Percentiles rank a stretch among this genome's conserved stretches.
Conservation (phyloP, 139 green algal genomes). For the Ettlia oleoabundans region DNA sequence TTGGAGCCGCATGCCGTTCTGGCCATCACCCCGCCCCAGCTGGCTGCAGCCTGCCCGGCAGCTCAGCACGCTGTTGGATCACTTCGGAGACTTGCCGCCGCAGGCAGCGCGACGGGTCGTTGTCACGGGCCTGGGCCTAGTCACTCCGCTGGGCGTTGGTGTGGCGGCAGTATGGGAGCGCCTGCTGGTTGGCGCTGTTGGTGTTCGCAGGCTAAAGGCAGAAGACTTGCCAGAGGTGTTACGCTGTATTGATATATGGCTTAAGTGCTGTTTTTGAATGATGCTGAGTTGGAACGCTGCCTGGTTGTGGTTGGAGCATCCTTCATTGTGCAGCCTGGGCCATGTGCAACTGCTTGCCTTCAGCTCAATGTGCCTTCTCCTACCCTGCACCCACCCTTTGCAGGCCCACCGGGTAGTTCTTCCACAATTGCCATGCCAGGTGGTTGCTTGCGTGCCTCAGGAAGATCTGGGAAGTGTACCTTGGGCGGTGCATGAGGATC, state of each 20-base stretch:
- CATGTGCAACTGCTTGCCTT: too few species aligned
- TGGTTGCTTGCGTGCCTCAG: constrained; percentile 65
- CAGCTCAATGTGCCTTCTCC: too few species aligned
- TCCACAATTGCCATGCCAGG: constrained; percentile 62
- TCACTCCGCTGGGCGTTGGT: constrained; percentile 85
- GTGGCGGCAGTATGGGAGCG: constrained; percentile 67
- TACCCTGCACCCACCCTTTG: background rate
- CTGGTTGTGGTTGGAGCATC: too few species aligned
- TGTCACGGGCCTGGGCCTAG: constrained; percentile 88
- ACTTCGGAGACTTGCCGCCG: constrained; percentile 31
- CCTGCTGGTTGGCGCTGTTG: constrained; percentile 69
- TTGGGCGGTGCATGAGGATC: constrained; percentile 20
- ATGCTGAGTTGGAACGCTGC: too few species aligned
- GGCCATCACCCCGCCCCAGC: background rate
- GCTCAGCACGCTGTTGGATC: constrained; percentile 17
- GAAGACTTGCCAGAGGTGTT: constrained; percentile 81
- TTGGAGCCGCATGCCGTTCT: background rate
- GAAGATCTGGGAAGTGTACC: constrained; percentile 43
- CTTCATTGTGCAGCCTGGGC: too few species aligned
- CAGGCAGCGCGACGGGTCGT: constrained; percentile 68
- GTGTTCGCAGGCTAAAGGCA: constrained; percentile 59
- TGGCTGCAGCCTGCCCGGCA: background rate
- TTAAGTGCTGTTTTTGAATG: too few species aligned
- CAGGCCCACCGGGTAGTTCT: constrained; percentile 44
- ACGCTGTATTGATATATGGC: too few species aligned